Conservation (phyloP, 805 yeast genomes). For the Yamadazyma insecticola region DNA sequence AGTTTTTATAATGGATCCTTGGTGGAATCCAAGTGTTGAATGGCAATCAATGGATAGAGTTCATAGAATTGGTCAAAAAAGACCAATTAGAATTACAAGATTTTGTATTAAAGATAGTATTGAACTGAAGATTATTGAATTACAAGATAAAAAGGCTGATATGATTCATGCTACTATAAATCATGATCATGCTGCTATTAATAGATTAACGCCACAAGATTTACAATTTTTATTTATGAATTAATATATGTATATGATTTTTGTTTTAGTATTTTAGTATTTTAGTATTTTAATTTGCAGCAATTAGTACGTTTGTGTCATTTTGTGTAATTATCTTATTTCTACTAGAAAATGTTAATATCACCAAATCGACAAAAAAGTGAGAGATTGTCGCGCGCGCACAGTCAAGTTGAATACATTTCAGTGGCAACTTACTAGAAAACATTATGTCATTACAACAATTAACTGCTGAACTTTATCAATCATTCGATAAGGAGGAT, state of each 20-base stretch:
- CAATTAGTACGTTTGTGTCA: too few species aligned
- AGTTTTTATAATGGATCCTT: constrained; percentile 92
- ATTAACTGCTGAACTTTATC: constrained; percentile 64
- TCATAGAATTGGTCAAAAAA: constrained; percentile 91
- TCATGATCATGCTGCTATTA: constrained; percentile 87
- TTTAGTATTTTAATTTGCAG: too few species aligned
- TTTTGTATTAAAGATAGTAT: constrained; percentile 95
- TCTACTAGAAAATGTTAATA: too few species aligned
- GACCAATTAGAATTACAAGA: constrained; percentile 91
- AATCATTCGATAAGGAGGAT: constrained; percentile 57
- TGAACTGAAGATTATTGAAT: constrained; percentile 90
- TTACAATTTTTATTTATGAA: constrained; percentile 91
- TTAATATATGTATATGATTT: constrained; percentile 28
- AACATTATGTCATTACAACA: constrained; percentile 55
- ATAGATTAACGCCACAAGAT: constrained; percentile 85
- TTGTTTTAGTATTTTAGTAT: too few species aligned
- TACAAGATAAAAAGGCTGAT: constrained; percentile 95
- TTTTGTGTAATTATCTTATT: too few species aligned
- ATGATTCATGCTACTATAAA: constrained; percentile 98
- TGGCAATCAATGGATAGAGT: constrained; percentile 99
- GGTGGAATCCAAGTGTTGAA: constrained; percentile 99
- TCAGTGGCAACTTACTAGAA: constrained; percentile 1
- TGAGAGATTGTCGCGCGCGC: neutral
- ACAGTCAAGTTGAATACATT: neutral
- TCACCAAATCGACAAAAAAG: too few species aligned